Evolutionary conservation across 495 filamentous ascomycete genomes (phyloP), one percentile per base, ranked within the genome.

Genomic region (Amniculicola lignicola): DNA sequence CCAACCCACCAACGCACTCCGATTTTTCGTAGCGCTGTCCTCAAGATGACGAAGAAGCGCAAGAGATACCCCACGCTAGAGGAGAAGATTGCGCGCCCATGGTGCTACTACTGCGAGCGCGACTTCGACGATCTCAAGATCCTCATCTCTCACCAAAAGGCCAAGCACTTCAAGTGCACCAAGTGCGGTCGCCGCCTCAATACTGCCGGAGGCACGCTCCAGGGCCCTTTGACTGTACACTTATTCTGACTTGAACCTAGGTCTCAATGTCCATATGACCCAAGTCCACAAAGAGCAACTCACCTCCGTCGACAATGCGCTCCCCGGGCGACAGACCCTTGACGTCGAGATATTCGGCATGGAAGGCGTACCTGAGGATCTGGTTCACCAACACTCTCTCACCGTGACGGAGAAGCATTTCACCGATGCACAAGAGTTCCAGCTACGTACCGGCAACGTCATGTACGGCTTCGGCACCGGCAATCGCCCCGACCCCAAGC

Each of bases 31-130:
- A n/a, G n/a, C n/a, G n/a, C n/a, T n/a, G n/a, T n/a, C 36, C 24
- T 19, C 19, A 40, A 23, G 27, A 94, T 93, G 84, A 86, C 84
- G 56, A 95, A 94, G 72, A 88, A 87, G 73, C 93, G 90, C 76
- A 83, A 87, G 69, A 80, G 81, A 56, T 85, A 87, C 66, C 90
- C 91, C 39, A 83, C 88, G 57, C 70, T 95, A 62, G 87, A 97
- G 67, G 90, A 96, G 74, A 75, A 95, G 43, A 78, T 97, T 24
- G 78, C 78, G 51, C 85, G 92, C 39, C 87, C 93, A 33, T 97
- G 90, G 90, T 98, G 93, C 75, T 98, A 96, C 72, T 98, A 98
- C 74, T 98, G 93, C 74, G 93, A 97, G 74, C 84, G 92, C 71
- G 93, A 96, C 73, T 98, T 98, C 62, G 91, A 96, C 67, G 93